Evolutionary conservation across 2,329 filamentous ascomycete genomes (phyloP).

Genomic region (Cladophialophora bantiana): DNA sequence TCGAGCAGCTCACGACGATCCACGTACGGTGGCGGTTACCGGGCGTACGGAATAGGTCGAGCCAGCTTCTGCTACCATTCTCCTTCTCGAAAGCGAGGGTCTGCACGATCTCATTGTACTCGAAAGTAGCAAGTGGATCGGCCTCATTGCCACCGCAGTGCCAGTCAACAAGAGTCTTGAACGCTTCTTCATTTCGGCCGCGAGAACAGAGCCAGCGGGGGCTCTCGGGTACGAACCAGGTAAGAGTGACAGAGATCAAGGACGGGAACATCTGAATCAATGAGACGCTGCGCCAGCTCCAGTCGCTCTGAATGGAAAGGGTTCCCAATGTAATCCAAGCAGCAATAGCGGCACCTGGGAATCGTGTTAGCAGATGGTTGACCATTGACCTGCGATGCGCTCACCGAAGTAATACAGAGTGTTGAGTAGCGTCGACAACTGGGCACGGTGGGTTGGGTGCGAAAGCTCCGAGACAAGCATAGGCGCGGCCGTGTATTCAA

Average conservation of each 20-base stretch:
- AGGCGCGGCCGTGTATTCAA: conserved; percentile 26
- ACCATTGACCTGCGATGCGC: not conserved
- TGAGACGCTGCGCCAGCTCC: conserved; percentile 26
- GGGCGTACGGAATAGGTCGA: conserved; percentile 26
- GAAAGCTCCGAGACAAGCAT: conserved; percentile 26
- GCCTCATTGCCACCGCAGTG: conserved; percentile 40
- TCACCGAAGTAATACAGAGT: conserved; percentile 29
- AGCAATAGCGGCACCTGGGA: conserved; percentile 21
- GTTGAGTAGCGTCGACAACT: conserved; percentile 27
- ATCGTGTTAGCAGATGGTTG: not conserved
- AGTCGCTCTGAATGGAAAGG: conserved; percentile 26
- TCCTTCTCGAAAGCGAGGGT: conserved; percentile 25
- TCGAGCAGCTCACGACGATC: conserved; percentile 21
- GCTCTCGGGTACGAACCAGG: conserved; percentile 67
- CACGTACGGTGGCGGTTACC: conserved; percentile 24
- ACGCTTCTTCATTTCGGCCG: conserved; percentile 41
- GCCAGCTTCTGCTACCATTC: conserved; percentile 27
- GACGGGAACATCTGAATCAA: conserved; percentile 29
- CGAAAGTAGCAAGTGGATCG: conserved; percentile 24
- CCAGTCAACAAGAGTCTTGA: conserved; percentile 45
- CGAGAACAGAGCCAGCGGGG: conserved; percentile 64
- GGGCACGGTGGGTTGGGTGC: conserved; percentile 27
- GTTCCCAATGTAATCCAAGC: conserved; percentile 27
- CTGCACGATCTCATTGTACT: conserved; percentile 29
- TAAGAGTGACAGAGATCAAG: conserved; percentile 23